Percentiles rank a stretch among this genome's conserved stretches.
phyloP scores from a whole-genome alignment of 768 basidiomycete species.

The Boletus reticulatus region DNA sequence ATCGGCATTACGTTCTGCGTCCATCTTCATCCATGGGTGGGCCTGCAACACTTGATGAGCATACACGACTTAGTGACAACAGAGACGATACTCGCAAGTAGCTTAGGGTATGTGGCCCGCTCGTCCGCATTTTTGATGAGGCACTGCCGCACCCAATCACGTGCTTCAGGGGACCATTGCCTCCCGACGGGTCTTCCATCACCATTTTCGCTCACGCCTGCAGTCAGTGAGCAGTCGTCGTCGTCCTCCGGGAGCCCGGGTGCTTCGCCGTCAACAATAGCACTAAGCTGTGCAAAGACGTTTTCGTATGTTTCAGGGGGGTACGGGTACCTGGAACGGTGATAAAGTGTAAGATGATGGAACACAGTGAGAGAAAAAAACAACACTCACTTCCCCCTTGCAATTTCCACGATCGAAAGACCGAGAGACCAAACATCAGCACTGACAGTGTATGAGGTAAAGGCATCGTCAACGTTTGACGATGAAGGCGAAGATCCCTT shows the following conservation, averaged over 20 bases:
- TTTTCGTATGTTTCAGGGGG: slow-evolving; percentile 97
- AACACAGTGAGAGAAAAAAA: not conserved
- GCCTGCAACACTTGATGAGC: slow-evolving; percentile 37
- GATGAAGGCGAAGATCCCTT: slow-evolving; percentile 72
- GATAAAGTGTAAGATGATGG: slow-evolving; percentile 1
- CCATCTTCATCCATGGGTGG: slow-evolving; percentile 75
- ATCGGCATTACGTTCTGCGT: slow-evolving; percentile 63
- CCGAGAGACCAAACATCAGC: slow-evolving; percentile 99
- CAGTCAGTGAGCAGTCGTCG: slow-evolving; percentile 7
- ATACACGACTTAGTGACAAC: not conserved
- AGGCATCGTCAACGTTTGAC: slow-evolving; percentile 30
- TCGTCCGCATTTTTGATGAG: slow-evolving; percentile 76
- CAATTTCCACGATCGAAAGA: slow-evolving; percentile 90
- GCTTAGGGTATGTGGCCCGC: slow-evolving; percentile 79
- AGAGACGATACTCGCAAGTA: slow-evolving; percentile 53
- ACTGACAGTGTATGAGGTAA: slow-evolving; percentile 81
- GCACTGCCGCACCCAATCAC: slow-evolving; percentile 81
- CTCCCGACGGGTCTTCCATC: slow-evolving; percentile 14
- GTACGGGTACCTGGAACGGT: slow-evolving; percentile 68
- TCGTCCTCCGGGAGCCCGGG: slow-evolving; percentile 76
- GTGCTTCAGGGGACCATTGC: slow-evolving; percentile 46
- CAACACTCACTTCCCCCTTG: slow-evolving; percentile 54
- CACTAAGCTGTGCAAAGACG: slow-evolving; percentile 95
- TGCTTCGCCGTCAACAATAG: slow-evolving; percentile 93
- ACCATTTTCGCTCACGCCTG: slow-evolving; percentile 13